A percentile compares a stretch with the other conserved stretches of the same genome.
These are phyloP conservation scores for Aquilaria agallochum DNA, from an alignment of 441 rosid species.

Conservation along the genomic window DNA sequence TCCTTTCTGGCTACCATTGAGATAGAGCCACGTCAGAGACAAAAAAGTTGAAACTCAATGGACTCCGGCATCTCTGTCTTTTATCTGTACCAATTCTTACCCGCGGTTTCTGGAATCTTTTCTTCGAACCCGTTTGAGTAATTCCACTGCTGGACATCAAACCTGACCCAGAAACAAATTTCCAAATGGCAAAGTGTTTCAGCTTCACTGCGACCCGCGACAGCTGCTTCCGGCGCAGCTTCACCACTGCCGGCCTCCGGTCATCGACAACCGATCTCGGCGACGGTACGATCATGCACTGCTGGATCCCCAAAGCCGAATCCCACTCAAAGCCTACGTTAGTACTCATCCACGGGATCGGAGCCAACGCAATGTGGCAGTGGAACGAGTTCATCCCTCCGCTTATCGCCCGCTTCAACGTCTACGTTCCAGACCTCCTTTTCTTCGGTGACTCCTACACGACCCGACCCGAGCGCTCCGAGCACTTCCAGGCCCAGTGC, in stretches of 20 bases:
- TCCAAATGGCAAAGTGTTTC: conserved; percentile 48
- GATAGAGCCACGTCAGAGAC: background rate
- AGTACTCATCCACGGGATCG: conserved; percentile 69
- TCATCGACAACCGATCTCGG: conserved; percentile 64
- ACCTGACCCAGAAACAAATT: too few relatives aligned
- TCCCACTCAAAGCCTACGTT: conserved; percentile 40
- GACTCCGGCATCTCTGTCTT: too few relatives aligned
- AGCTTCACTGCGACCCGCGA: conserved; percentile 47
- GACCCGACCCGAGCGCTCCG: conserved; percentile 56
- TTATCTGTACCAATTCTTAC: too few relatives aligned
- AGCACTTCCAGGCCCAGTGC: conserved; percentile 68
- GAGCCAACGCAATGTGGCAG: conserved; percentile 96
- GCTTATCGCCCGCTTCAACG: conserved; percentile 50
- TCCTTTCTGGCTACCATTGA: too few relatives aligned
- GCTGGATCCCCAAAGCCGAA: conserved; percentile 58
- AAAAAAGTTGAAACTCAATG: background rate
- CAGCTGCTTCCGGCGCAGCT: conserved; percentile 51
- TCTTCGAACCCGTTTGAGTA: too few relatives aligned
- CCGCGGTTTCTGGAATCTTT: too few relatives aligned
- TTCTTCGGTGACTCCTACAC: conserved; percentile 86
- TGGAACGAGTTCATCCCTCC: conserved; percentile 47
- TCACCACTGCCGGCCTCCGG: conserved; percentile 55
- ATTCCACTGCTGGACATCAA: too few relatives aligned
- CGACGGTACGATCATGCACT: conserved; percentile 73
- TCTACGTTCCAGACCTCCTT: conserved; percentile 74